These are phyloP conservation scores for Acacia concinna DNA, from an alignment of 331 rosid species.

Conservation along the genomic window DNA sequence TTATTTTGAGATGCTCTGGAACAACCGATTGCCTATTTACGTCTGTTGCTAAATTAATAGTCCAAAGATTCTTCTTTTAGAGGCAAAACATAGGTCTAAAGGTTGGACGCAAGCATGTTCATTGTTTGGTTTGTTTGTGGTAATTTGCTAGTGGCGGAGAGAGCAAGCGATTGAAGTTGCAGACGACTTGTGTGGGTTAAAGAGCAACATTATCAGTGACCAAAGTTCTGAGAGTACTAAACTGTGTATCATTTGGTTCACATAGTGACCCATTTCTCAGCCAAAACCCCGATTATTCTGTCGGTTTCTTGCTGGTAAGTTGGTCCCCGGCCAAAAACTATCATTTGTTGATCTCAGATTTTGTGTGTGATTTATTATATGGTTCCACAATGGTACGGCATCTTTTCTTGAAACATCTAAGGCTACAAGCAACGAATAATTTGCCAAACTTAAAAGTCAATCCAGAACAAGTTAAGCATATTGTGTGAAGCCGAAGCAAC, in stretches of 20 bases:
- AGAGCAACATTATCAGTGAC: constrained; percentile 29
- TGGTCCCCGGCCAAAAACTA: constrained; percentile 39
- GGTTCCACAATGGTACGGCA: constrained; percentile 46
- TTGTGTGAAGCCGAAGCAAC: constrained; percentile 37
- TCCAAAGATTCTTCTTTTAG: neutral
- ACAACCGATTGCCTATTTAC: constrained; percentile 39
- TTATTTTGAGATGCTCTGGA: constrained; percentile 29
- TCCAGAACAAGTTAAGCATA: neutral
- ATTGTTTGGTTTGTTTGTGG: constrained; percentile 23
- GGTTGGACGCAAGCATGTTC: constrained; percentile 28
- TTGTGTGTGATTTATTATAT: constrained; percentile 30
- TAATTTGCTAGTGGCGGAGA: constrained; percentile 61
- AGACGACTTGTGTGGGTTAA: constrained; percentile 43
- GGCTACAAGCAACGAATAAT: neutral
- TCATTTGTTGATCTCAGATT: constrained; percentile 44
- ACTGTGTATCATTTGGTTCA: constrained; percentile 38
- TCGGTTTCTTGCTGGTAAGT: constrained; percentile 36
- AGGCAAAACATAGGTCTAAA: constrained; percentile 21
- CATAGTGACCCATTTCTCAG: constrained; percentile 26
- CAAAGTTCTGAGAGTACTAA: constrained; percentile 38
- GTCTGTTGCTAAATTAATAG: constrained; percentile 32
- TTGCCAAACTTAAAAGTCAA: neutral
- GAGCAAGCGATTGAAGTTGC: constrained; percentile 56
- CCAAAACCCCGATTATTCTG: constrained; percentile 49
- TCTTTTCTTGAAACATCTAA: constrained; percentile 32